phyloP scores from a whole-genome alignment of 2,329 filamentous ascomycete genomes.

The Ophiosphaerella herpotricha region DNA sequence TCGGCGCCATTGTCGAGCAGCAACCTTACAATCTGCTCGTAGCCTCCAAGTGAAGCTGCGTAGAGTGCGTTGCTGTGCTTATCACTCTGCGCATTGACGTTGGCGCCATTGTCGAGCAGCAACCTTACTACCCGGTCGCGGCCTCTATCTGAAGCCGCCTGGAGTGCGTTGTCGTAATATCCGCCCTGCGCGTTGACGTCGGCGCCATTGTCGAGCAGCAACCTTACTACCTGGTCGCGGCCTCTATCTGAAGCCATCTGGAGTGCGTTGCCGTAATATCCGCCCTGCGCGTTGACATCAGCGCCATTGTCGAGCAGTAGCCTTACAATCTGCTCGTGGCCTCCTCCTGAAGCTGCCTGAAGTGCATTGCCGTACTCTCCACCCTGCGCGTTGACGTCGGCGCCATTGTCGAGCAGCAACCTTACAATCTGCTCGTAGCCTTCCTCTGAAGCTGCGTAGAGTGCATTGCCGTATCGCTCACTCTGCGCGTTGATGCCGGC shows the following conservation, averaged over 20 bases:
- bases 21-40: not conserved
- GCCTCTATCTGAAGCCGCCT: not conserved
- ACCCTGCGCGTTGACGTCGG: not conserved
- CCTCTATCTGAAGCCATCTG: too few relatives aligned
- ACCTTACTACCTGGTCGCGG: too few relatives aligned
- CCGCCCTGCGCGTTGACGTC: not conserved
- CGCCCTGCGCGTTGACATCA: too few relatives aligned
- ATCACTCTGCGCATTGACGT: not conserved
- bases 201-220: too few relatives aligned
- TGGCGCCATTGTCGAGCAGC: not conserved
- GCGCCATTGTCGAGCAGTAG: too few relatives aligned
- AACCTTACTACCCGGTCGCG: not conserved
- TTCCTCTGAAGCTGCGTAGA: not conserved
- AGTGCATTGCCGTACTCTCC: too few relatives aligned
- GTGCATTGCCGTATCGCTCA: too few relatives aligned
- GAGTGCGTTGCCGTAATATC: too few relatives aligned
- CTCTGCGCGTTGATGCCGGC: not conserved
- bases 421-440: not conserved
- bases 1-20: not conserved
- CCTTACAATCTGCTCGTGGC: too few relatives aligned
- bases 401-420: not conserved
- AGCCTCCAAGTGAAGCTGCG: not conserved
- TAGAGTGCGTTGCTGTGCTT: not conserved
- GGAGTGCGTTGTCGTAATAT: not conserved
- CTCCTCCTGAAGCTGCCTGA: too few relatives aligned